Evolutionary conservation across 2,329 filamentous ascomycete genomes (phyloP).

Genomic region (Verticillium isaacii): DNA sequence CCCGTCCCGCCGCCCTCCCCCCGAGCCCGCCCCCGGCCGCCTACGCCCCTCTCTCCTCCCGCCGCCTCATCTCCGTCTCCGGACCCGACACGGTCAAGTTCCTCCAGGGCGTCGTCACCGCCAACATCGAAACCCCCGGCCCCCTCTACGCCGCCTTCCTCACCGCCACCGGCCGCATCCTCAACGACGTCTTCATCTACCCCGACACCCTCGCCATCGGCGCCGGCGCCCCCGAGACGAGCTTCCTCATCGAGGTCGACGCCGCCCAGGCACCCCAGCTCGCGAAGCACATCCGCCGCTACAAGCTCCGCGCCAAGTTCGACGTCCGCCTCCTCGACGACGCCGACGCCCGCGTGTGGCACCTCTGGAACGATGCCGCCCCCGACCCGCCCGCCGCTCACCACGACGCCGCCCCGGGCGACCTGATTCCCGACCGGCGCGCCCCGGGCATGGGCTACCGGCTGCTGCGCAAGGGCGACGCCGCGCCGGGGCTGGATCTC

Average conservation of each 20-base stretch:
- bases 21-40: constrained; percentile 34
- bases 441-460: constrained; percentile 53
- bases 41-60: constrained; percentile 59
- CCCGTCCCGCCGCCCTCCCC: constrained; percentile 17
- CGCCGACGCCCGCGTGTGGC: constrained; percentile 66
- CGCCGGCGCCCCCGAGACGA: constrained; percentile 14
- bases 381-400: not conserved
- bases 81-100: constrained; percentile 79
- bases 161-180: constrained; percentile 75
- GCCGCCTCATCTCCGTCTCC: constrained; percentile 72
- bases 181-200: constrained; percentile 91
- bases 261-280: constrained; percentile 57
- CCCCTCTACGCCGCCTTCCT: constrained; percentile 78
- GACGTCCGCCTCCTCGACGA: constrained; percentile 59
- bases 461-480: constrained; percentile 28
- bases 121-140: constrained; percentile 48
- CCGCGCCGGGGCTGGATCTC: constrained; percentile 32
- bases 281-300: constrained; percentile 71
- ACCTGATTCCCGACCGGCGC: constrained; percentile 42
- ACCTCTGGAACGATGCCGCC: constrained; percentile 60
- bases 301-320: constrained; percentile 81
- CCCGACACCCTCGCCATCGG: constrained; percentile 38
- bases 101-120: constrained; percentile 82
- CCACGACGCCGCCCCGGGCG: not conserved
- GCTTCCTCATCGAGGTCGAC: constrained; percentile 77